Percentiles rank a stretch among this genome's conserved stretches.
Conservation (phyloP, 768 basidiomycete genomes). For the Lentinula edodes region DNA sequence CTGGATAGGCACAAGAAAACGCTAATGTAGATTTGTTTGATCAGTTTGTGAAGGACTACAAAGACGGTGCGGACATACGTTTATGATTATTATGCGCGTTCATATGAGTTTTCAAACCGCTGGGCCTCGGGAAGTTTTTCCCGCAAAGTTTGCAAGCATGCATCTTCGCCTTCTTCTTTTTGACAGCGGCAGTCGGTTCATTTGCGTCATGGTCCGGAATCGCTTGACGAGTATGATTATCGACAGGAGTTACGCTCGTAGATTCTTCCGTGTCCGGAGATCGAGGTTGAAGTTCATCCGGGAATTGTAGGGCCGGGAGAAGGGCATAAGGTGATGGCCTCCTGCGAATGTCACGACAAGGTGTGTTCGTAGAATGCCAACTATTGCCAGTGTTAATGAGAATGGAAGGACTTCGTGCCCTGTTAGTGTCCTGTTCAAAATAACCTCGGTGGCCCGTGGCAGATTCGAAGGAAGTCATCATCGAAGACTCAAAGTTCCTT, state of each 20-base stretch:
- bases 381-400: conserved; percentile 1
- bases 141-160: conserved; percentile 44
- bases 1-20: conserved; percentile 48
- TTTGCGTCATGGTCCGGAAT: neutral
- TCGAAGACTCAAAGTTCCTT: neutral
- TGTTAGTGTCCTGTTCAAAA: neutral
- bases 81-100: conserved; percentile 48
- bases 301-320: neutral
- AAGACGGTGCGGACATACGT: conserved; percentile 31
- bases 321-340: neutral
- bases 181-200: conserved; percentile 8
- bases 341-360: neutral
- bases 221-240: neutral
- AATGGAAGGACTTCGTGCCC: neutral
- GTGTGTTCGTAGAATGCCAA: neutral
- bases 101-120: conserved; percentile 54
- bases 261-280: neutral
- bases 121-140: conserved; percentile 53
- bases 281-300: neutral
- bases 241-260: neutral
- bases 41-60: neutral
- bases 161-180: conserved; percentile 50
- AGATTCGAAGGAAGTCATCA: neutral
- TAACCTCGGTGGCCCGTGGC: too few relatives aligned
- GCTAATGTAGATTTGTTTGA: conserved; percentile 23